phyloP scores from a whole-genome alignment of 2,329 filamentous ascomycete species.

The Monilinia vaccinii-corymbosi region DNA sequence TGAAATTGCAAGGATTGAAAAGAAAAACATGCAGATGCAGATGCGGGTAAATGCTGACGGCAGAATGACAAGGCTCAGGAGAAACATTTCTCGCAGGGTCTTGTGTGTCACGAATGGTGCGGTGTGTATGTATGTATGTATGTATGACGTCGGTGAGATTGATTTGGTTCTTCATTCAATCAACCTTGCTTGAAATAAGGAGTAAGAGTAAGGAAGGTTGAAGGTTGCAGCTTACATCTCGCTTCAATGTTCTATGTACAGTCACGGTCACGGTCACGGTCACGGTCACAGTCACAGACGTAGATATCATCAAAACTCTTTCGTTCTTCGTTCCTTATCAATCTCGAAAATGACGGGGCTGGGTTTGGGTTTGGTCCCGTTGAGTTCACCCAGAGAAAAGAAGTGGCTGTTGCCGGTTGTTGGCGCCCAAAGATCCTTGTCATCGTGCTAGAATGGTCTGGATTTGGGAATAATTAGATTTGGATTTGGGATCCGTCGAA shows the following conservation, averaged over 20 bases:
- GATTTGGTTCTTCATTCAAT: not conserved
- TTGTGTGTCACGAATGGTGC: not conserved
- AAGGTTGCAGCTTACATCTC: not conserved
- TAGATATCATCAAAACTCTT: not conserved
- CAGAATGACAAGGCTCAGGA: not conserved
- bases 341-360: slow-evolving; percentile 6
- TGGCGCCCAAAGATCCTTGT: slow-evolving; percentile 4
- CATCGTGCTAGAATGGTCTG: not conserved
- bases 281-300: too few species aligned
- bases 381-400: not conserved
- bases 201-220: too few species aligned
- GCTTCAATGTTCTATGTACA: not conserved
- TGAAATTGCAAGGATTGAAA: slow-evolving; percentile 1
- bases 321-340: not conserved
- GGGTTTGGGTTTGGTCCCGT: slow-evolving; percentile 2
- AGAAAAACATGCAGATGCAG: not conserved
- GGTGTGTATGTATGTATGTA: not conserved
- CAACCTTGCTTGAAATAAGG: too few species aligned
- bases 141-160: slow-evolving; percentile 3
- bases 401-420: slow-evolving; percentile 10
- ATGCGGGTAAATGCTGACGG: not conserved
- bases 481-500: not conserved
- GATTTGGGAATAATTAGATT: not conserved
- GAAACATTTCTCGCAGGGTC: not conserved
- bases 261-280: too few species aligned